Evolutionary conservation across 129 eudicot species (phyloP).

Genomic region (Cynara cardunculus): DNA sequence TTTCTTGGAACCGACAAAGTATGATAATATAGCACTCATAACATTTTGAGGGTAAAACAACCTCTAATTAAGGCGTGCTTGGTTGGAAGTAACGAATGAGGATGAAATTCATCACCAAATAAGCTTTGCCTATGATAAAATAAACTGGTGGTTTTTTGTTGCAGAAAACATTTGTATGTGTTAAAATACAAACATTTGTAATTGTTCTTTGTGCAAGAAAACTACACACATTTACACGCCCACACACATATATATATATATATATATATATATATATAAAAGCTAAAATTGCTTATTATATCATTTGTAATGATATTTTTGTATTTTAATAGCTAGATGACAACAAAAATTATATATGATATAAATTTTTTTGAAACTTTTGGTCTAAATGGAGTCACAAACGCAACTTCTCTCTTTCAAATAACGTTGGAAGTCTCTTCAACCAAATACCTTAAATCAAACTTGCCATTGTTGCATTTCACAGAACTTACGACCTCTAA

Average conservation of each 20-base stretch:
- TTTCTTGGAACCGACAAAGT: too few relatives aligned
- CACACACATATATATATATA: neutral
- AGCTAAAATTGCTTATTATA: neutral
- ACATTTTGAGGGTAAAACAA: too few relatives aligned
- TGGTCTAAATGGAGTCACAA: constrained; percentile 12
- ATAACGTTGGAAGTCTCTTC: constrained; percentile 37
- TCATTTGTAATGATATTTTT: neutral
- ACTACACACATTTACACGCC: neutral
- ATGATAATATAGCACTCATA: too few relatives aligned
- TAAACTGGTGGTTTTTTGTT: neutral
- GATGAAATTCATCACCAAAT: too few relatives aligned
- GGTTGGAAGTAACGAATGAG: too few relatives aligned
- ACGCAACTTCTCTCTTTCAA: constrained; percentile 12
- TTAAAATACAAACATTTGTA: neutral
- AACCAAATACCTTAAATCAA: constrained; percentile 63
- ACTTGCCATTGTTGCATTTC: constrained; percentile 61
- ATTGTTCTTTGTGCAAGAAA: neutral
- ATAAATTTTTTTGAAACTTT: neutral
- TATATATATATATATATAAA: neutral
- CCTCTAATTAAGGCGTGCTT: too few relatives aligned
- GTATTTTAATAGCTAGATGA: neutral
- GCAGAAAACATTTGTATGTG: neutral
- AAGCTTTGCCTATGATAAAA: too few relatives aligned
- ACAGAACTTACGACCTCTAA: constrained; percentile 66
- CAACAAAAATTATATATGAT: neutral